Evolutionary conservation across 495 filamentous ascomycete genomes (phyloP).

Genomic region (Annulohypoxylon bovei): DNA sequence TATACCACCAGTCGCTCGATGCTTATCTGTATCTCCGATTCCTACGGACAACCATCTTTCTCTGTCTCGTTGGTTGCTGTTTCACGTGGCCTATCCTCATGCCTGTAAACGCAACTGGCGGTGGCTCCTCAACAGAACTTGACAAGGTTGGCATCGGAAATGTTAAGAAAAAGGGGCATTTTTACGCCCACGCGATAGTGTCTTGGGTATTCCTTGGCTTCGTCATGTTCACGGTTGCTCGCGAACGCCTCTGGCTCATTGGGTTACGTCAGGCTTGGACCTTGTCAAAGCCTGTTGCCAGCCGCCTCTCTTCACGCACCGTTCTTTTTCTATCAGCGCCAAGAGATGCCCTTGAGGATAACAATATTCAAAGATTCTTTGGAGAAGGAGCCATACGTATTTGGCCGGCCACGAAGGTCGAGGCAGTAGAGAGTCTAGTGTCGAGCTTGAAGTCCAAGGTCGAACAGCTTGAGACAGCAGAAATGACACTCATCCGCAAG

Average conservation of each 20-base stretch:
- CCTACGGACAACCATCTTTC: constrained; percentile 71
- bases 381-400: constrained; percentile 67
- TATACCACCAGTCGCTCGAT: constrained; percentile 76
- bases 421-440: constrained; percentile 65
- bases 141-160: constrained; percentile 76
- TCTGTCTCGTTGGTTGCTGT: constrained; percentile 76
- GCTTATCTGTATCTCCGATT: constrained; percentile 86
- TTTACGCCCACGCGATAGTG: constrained; percentile 71
- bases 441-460: constrained; percentile 67
- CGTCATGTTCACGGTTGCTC: constrained; percentile 70
- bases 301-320: constrained; percentile 72
- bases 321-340: constrained; percentile 77
- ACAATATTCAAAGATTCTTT: constrained; percentile 66
- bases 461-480: constrained; percentile 70
- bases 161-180: constrained; percentile 59
- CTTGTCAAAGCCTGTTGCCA: constrained; percentile 71
- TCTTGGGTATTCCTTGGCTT: constrained; percentile 74
- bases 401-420: constrained; percentile 70
- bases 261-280: constrained; percentile 76
- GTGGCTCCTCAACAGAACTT: constrained; percentile 66
- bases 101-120: constrained; percentile 79
- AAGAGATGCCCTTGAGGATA: constrained; percentile 65
- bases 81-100: constrained; percentile 82
- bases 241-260: constrained; percentile 75
- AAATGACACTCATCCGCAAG: constrained; percentile 69